phyloP scores from a whole-genome alignment of 225 moss, liverwort and hornwort genomes.

The Anthoceros angustus region DNA sequence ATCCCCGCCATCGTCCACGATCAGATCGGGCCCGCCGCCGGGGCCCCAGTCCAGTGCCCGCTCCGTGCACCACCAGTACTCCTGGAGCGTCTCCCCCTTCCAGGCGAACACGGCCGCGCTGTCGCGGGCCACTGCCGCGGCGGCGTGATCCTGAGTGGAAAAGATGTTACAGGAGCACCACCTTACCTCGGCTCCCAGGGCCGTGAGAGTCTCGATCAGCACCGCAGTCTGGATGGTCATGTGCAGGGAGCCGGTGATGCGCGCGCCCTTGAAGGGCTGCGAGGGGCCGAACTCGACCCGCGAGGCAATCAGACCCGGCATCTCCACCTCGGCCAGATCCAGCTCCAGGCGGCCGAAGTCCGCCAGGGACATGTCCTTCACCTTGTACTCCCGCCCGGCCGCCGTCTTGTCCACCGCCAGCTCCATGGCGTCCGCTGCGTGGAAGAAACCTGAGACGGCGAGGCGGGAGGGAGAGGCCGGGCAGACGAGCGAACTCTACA shows the following conservation, averaged over 20 bases:
- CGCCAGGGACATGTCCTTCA: conserved; percentile 72
- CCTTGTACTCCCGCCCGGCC: conserved; percentile 84
- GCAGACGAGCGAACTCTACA: too few relatives aligned
- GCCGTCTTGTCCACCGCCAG: conserved; percentile 75
- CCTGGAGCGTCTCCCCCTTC: conserved; percentile 95
- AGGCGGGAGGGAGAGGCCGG: too few relatives aligned
- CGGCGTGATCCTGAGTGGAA: conserved; percentile 90
- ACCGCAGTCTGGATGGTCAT: conserved; percentile 93
- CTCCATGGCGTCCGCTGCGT: conserved; percentile 24
- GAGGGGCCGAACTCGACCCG: conserved; percentile 56
- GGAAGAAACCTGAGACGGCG: too few relatives aligned
- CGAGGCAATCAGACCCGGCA: conserved; percentile 72
- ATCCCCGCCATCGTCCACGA: conserved; percentile 90
- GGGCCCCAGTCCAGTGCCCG: conserved; percentile 83
- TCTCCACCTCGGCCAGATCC: conserved; percentile 90
- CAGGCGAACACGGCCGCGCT: conserved; percentile 91
- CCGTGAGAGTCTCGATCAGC: conserved; percentile 79
- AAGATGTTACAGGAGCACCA: conserved; percentile 99
- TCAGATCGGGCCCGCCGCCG: conserved; percentile 76
- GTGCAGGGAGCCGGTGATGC: conserved; percentile 82
- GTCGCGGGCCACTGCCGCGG: conserved; percentile 73
- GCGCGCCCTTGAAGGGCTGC: conserved; percentile 84
- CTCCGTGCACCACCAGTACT: conserved; percentile 99
- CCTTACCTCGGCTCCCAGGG: conserved; percentile 74
- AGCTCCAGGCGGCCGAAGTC: conserved; percentile 94